These are phyloP conservation scores for Cercophora newfieldiana DNA, from an alignment of 495 filamentous ascomycete genomes.

Conservation along the genomic window DNA sequence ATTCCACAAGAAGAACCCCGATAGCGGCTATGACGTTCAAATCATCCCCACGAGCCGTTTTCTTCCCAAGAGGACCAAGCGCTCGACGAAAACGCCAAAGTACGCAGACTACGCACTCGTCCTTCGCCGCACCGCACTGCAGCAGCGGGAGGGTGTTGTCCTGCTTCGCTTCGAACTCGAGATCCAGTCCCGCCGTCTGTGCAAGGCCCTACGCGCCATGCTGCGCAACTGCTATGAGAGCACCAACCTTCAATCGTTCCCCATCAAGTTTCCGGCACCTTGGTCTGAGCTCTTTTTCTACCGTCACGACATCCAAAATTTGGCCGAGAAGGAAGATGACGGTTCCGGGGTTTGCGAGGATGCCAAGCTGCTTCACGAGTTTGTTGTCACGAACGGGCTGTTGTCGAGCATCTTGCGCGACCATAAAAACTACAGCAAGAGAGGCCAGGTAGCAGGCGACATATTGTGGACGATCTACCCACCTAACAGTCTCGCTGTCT, in stretches of 20 bases:
- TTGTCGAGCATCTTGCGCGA: constrained; percentile 4
- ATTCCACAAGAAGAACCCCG: neutral
- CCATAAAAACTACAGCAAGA: neutral
- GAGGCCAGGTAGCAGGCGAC: neutral
- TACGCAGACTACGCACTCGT: neutral
- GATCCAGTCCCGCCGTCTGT: neutral
- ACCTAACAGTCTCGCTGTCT: constrained; percentile 6
- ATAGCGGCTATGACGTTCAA: neutral
- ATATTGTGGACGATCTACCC: constrained; percentile 10
- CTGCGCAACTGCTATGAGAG: neutral
- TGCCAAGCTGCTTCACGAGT: neutral
- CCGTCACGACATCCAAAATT: neutral
- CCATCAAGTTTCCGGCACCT: neutral
- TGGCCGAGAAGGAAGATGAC: neutral
- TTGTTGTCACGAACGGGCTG: neutral
- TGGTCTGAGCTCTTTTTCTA: neutral
- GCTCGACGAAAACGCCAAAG: neutral
- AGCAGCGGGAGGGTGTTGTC: neutral
- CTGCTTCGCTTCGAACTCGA: constrained; percentile 8
- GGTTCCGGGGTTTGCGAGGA: neutral
- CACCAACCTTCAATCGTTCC: neutral
- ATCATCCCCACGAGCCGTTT: neutral
- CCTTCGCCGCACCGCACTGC: neutral
- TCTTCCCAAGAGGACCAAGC: neutral
- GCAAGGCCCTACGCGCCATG: neutral